Conservation (phyloP, 2,329 filamentous ascomycete species). For the Fonsecaea nubica region DNA sequence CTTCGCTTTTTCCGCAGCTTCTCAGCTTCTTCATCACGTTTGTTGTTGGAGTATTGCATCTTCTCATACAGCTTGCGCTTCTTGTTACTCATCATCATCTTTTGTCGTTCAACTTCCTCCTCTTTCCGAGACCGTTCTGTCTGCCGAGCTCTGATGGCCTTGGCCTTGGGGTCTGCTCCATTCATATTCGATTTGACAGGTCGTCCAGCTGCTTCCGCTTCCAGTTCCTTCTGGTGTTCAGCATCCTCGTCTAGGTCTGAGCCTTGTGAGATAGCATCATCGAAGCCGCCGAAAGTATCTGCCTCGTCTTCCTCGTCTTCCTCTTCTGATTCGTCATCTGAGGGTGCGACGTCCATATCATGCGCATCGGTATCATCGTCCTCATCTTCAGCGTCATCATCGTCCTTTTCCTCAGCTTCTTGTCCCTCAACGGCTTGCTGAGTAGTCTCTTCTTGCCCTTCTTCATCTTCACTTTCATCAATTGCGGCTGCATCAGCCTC, state of each 20-base stretch:
- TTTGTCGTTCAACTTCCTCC: constrained; percentile 88
- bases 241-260: constrained; percentile 66
- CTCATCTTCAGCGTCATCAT: constrained; percentile 48
- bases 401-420: constrained; percentile 53
- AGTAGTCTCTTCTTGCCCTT: constrained; percentile 46
- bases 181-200: constrained; percentile 54
- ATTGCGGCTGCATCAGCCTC: constrained; percentile 71
- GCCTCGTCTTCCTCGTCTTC: constrained; percentile 56
- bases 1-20: constrained; percentile 87
- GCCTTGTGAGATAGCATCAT: constrained; percentile 58
- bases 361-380: constrained; percentile 54
- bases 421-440: background rate
- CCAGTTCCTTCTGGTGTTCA: constrained; percentile 85
- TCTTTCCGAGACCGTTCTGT: constrained; percentile 69
- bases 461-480: constrained; percentile 51
- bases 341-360: constrained; percentile 55
- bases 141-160: constrained; percentile 68
- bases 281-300: constrained; percentile 59
- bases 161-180: constrained; percentile 69
- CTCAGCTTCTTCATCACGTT: constrained; percentile 88
- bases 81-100: constrained; percentile 98
- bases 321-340: constrained; percentile 52
- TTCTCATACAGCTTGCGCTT: constrained; percentile 98
- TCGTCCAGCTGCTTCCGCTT: constrained; percentile 83
- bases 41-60: constrained; percentile 94